Evolutionary conservation across 2,329 filamentous ascomycete genomes (phyloP).

Genomic region (Colletotrichum plurivorum): DNA sequence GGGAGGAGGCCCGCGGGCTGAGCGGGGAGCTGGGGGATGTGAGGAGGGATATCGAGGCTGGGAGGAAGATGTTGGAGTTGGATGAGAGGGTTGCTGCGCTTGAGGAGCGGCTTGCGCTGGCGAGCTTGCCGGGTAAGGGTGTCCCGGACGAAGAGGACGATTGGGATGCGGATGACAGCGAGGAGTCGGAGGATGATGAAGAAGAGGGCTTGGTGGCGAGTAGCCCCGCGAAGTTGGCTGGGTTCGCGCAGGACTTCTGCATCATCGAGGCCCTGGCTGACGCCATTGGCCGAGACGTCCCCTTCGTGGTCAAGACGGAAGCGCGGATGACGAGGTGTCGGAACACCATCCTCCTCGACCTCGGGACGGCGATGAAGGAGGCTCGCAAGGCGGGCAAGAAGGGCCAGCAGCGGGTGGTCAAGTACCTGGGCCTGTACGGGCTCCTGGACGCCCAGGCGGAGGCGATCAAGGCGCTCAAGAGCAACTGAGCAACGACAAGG

Average conservation of each 20-base stretch:
- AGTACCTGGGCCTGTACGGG: conserved; percentile 68
- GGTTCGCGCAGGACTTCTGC: conserved; percentile 62
- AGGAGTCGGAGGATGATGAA: conserved; percentile 48
- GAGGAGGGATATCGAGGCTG: conserved; percentile 72
- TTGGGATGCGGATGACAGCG: conserved; percentile 49
- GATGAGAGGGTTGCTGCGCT: conserved; percentile 74
- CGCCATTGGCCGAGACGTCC: conserved; percentile 60
- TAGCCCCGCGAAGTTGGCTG: conserved; percentile 61
- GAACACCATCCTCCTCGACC: conserved; percentile 70
- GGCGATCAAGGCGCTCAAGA: conserved; percentile 64
- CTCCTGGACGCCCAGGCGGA: conserved; percentile 66
- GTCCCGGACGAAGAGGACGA: conserved; percentile 54
- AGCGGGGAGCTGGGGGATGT: conserved; percentile 78
- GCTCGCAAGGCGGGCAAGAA: conserved; percentile 58
- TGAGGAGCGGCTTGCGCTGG: conserved; percentile 74
- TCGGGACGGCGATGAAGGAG: conserved; percentile 64
- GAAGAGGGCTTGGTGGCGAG: conserved; percentile 57
- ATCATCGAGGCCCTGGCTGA: conserved; percentile 58
- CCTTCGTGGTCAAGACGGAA: conserved; percentile 66
- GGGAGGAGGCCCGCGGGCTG: conserved; percentile 72
- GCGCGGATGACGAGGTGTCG: conserved; percentile 67
- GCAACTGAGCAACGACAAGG: conserved; percentile 43
- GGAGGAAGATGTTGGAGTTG: conserved; percentile 75
- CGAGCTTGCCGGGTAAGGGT: conserved; percentile 48
- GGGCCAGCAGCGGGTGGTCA: conserved; percentile 63